These are phyloP conservation scores for Candida pini DNA, from an alignment of 805 yeast genomes.

Conservation along the genomic window DNA sequence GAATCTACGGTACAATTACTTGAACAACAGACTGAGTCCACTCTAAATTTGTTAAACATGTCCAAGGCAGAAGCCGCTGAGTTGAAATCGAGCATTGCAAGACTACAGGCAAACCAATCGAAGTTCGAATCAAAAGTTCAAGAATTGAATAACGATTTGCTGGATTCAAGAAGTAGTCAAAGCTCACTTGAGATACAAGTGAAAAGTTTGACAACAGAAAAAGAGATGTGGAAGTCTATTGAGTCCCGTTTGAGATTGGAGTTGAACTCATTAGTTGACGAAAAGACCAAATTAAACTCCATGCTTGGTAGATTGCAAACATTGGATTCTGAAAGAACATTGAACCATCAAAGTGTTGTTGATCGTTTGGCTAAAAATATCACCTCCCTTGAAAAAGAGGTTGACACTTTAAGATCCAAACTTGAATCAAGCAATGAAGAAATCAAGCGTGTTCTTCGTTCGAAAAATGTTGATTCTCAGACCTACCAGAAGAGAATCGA, in stretches of 20 bases:
- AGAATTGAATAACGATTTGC: slow-evolving; percentile 46
- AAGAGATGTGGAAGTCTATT: slow-evolving; percentile 40
- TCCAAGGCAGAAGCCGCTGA: slow-evolving; percentile 41
- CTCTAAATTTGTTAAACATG: slow-evolving; percentile 35
- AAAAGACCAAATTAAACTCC: slow-evolving; percentile 52
- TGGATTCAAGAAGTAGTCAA: slow-evolving; percentile 43
- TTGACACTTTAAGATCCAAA: slow-evolving; percentile 38
- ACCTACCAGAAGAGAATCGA: slow-evolving; percentile 60
- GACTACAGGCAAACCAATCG: slow-evolving; percentile 36
- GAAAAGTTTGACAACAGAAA: slow-evolving; percentile 50
- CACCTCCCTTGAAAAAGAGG: slow-evolving; percentile 42
- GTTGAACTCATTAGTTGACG: slow-evolving; percentile 46
- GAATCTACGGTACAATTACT: slow-evolving; percentile 49
- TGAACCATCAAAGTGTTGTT: slow-evolving; percentile 42
- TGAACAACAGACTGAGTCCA: slow-evolving; percentile 43
- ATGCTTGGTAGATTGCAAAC: slow-evolving; percentile 57
- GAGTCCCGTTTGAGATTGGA: slow-evolving; percentile 50
- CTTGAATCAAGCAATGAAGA: slow-evolving; percentile 46
- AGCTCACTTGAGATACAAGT: slow-evolving; percentile 41
- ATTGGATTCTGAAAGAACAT: slow-evolving; percentile 56
- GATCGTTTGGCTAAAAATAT: slow-evolving; percentile 44
- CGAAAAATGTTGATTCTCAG: slow-evolving; percentile 51
- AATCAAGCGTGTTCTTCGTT: slow-evolving; percentile 41
- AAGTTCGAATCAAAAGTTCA: slow-evolving; percentile 47
- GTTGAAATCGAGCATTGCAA: slow-evolving; percentile 32